A percentile compares a stretch with the other conserved stretches of the same genome.
These are phyloP conservation scores for Pseudocercospora eumusae DNA, from an alignment of 2,329 filamentous ascomycete species.

Conservation along the genomic window DNA sequence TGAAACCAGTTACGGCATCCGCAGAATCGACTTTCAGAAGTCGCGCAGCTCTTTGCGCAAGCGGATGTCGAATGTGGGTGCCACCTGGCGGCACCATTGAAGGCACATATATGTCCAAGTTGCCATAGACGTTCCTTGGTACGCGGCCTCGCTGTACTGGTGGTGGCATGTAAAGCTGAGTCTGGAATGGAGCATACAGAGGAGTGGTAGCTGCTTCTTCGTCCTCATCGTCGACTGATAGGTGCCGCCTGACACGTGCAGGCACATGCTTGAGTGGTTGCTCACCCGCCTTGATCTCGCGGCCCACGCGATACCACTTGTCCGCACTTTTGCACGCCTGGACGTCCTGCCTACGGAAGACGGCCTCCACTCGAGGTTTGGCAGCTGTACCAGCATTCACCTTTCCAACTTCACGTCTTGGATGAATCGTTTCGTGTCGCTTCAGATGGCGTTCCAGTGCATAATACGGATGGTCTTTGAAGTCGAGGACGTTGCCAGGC, in stretches of 20 bases:
- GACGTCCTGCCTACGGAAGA: constrained; percentile 82
- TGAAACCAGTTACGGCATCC: constrained; percentile 85
- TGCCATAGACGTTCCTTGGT: constrained; percentile 62
- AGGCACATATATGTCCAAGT: constrained; percentile 64
- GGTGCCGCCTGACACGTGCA: constrained; percentile 31
- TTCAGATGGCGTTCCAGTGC: constrained; percentile 83
- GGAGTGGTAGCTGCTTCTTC: constrained; percentile 55
- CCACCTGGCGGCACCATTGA: constrained; percentile 65
- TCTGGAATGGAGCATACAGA: constrained; percentile 62
- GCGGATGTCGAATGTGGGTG: constrained; percentile 57
- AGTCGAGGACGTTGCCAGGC: constrained; percentile 44
- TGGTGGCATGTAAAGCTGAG: constrained; percentile 72
- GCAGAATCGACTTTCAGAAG: constrained; percentile 81
- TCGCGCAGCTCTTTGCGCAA: constrained; percentile 70
- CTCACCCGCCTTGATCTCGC: constrained; percentile 75
- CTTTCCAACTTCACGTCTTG: constrained; percentile 72
- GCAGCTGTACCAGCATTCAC: constrained; percentile 65
- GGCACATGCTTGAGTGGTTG: constrained; percentile 73
- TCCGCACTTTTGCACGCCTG: constrained; percentile 75
- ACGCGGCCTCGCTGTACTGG: constrained; percentile 73
- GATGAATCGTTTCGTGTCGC: constrained; percentile 78
- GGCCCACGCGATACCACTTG: constrained; percentile 86
- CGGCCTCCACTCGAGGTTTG: constrained; percentile 64
- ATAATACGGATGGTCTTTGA: constrained; percentile 48
- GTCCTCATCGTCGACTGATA: constrained; percentile 34